Evolutionary conservation across 139 green algal genomes (phyloP), one percentile per base, ranked within the genome.

Genomic region (Monoraphidium neglectum): DNA sequence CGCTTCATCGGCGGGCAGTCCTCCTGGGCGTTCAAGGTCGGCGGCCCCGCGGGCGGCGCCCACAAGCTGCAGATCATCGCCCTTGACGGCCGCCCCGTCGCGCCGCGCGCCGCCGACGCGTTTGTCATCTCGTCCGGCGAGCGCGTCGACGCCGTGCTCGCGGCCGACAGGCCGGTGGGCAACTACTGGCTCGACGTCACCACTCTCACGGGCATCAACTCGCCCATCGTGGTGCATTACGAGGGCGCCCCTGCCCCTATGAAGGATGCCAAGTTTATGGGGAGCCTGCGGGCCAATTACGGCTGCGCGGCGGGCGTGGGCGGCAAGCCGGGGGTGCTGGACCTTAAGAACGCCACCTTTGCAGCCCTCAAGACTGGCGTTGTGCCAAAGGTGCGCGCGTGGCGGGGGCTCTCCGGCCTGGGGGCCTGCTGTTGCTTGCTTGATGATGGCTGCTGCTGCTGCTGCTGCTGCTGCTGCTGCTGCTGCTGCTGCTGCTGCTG

Each of bases 101-200:
- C 3, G 46, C 68, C 46, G 5, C 3, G 16, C 16, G n/a, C 12
- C 33, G 46, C 30, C 3, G 3, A 36, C 23, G 4, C 46, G 46
- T 6, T 76, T 4, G 4, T 76, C 6, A 24, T 80, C 10, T 47
- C 49, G 74, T 18, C 74, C 47, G 74, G 74, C 4, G 63, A 80
- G 63, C 43, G 47, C 2, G 53, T 24, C 2, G 74, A 80, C 63
- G 12, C 74, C 1, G 46, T 70, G 40, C 54, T 80, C 16, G 0
- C 30, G 36, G 66, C 70, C 30, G 59, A 73, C 47, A 2, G 3
- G 30, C 68, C 57, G 1, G 68, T 77, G 40, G 77, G 23, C 28
- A 77, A 77, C 77, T 77, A 82, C 43, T 77, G 60, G 60, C 68
- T 82, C 47, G 18, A 72, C 35, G 68, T 82, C 35, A 24, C 26